A percentile compares a stretch with the other conserved stretches of the same genome.
Conservation (phyloP, 352 stramenopile species). For the Phytopythium sindhum region DNA sequence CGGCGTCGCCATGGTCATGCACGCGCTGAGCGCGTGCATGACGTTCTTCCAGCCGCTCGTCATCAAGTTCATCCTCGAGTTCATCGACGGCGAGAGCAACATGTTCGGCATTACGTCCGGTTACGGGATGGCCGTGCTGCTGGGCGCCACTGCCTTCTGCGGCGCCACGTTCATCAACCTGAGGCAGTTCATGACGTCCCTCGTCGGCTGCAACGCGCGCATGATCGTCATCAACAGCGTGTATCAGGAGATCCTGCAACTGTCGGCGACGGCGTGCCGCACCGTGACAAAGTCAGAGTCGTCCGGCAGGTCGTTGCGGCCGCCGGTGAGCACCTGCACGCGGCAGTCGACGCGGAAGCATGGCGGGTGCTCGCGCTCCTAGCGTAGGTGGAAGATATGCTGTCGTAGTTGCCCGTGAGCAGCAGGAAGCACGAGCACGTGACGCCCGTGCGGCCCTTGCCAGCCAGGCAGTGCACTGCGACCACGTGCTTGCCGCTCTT, state of each 20-base stretch:
- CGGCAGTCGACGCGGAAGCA: conserved; percentile 54
- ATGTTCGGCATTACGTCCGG: conserved; percentile 41
- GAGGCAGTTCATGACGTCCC: conserved; percentile 42
- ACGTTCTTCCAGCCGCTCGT: conserved; percentile 46
- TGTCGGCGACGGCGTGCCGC: conserved; percentile 41
- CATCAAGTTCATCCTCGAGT: conserved; percentile 58
- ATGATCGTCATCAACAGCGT: conserved; percentile 60
- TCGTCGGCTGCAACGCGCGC: conserved; percentile 45
- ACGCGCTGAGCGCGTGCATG: conserved; percentile 32
- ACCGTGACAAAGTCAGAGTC: conserved; percentile 25
- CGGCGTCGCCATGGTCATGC: conserved; percentile 23
- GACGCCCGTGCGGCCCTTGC: conserved; percentile 79
- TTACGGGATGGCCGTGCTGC: conserved; percentile 38
- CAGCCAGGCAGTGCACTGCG: conserved; percentile 77
- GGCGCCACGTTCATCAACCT: conserved; percentile 44
- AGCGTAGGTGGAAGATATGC: conserved; percentile 59
- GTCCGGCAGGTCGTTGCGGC: conserved; percentile 9
- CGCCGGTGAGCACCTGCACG: conserved; percentile 29
- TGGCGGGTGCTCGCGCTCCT: conserved; percentile 53
- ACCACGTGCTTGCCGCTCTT: conserved; percentile 65
- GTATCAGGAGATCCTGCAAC: conserved; percentile 49
- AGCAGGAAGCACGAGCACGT: conserved; percentile 82
- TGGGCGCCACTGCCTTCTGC: conserved; percentile 34
- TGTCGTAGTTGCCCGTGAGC: conserved; percentile 70
- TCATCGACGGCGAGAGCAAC: conserved; percentile 32